Evolutionary conservation across 257 asterid species (phyloP), one percentile per base, ranked within the genome.

Genomic region (Leonotis leonurus): DNA sequence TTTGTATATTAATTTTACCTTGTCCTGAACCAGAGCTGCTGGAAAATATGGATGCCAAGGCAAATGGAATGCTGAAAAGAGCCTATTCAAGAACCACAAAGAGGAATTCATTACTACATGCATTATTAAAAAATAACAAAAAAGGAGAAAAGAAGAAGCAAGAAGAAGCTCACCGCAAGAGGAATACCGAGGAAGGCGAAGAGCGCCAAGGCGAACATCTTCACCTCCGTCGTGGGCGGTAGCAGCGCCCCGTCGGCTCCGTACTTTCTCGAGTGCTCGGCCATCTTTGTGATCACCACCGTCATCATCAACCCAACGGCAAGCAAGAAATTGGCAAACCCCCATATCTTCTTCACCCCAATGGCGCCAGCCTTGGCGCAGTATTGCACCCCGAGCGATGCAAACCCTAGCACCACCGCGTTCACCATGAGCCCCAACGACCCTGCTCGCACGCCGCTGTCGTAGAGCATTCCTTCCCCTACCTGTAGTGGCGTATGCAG

Each of bases 1-100:
- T n/a, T n/a, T n/a, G n/a, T n/a, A n/a, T n/a, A n/a, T n/a, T n/a
- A n/a, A n/a, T n/a, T n/a, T 51, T 77, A 85, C 94, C 95, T 81
- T 90, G 96, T 60, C 98, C 98, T 5, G 95, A 65, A 24, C 95
- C 90, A 20, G 94, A 75, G 14, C 64, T 56, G 24, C 89, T 82
- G 9, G 96, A 90, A 59, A 80, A 88, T 65, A 88, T 86, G 51
- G 99, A 92, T 27, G 99, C 99, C 68, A 92, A 46, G 71, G 99
- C 95, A 75, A 89, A 92, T 21, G 99, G 98, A 17, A 89, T 69
- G 22, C 95, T 92, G 68, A 29, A 92, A 35, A 95, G 86, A 3
- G 67, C 77, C 98, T 90, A 71, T 17, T 16, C 54, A 64, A n/a
- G n/a, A n/a, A 45, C 68, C 70, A 37, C 17, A 50, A n/a, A n/a